Conservation (phyloP, 2,329 filamentous ascomycete species). For the Bipolaris gigantea region DNA sequence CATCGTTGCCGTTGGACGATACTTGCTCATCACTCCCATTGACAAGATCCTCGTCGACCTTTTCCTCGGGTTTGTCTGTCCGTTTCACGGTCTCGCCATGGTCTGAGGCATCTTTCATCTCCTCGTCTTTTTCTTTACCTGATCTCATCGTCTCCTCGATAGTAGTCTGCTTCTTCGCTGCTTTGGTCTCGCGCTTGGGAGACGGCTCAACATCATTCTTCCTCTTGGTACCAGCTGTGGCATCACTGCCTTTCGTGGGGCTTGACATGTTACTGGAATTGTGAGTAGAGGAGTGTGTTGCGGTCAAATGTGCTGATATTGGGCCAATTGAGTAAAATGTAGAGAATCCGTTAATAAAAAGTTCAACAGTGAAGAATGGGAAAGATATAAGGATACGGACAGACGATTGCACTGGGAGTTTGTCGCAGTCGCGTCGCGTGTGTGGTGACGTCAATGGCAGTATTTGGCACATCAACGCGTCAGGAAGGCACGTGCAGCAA, state of each 20-base stretch:
- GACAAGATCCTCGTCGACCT: conserved; percentile 1
- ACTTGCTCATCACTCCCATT: conserved; percentile 19
- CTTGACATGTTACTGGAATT: conserved; percentile 21
- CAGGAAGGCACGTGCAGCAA: conserved; percentile 13
- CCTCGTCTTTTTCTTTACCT: conserved; percentile 41
- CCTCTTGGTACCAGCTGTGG: conserved; percentile 44
- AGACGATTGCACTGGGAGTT: background rate
- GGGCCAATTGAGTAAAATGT: background rate
- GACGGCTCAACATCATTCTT: conserved; percentile 44
- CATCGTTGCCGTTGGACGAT: conserved; percentile 26
- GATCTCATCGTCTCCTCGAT: conserved; percentile 55
- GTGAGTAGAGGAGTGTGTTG: conserved; percentile 33
- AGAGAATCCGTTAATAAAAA: background rate
- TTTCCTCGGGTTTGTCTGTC: conserved; percentile 16
- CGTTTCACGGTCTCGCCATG: conserved; percentile 4
- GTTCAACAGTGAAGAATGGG: background rate
- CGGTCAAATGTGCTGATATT: conserved; percentile 25
- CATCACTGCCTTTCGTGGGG: conserved; percentile 32
- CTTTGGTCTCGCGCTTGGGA: conserved; percentile 50
- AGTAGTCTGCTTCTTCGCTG: conserved; percentile 53
- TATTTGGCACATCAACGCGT: conserved; percentile 10
- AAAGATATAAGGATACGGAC: background rate
- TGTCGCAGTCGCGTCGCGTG: conserved; percentile 13
- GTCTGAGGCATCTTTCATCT: conserved; percentile 30
- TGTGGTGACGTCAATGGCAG: conserved; percentile 13